Evolutionary conservation across 2,329 filamentous ascomycete genomes (phyloP), one percentile per base, ranked within the genome.

Genomic region (Gaeumannomyces sp.): DNA sequence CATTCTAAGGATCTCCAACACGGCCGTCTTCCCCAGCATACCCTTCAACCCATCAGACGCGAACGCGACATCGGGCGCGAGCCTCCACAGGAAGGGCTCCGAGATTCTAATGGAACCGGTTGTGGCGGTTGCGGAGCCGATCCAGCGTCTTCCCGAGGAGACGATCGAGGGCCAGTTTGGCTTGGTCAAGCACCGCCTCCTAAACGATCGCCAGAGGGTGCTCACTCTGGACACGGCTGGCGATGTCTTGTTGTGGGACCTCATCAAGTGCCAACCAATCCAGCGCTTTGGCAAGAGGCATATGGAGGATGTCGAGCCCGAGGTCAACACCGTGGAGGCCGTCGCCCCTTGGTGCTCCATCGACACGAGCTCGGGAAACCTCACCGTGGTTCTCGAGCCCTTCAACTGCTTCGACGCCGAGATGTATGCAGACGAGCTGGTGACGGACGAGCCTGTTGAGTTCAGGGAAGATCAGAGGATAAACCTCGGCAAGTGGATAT

Each of bases 341-440:
- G 92, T 98, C 56, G 90, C 94, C 5, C 94, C 96, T 64, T 99
- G 95, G 95, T 99, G 95, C 74, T 92, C 92, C 1, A 90, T 98
- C 64, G 93, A 99, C 72, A 93, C 94, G 27, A 89, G 94, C 70
- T 98, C 94, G 5, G 95, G 95, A 50, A 92, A 91, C 67, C 80
- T 99, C 64, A 94, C 93, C 2, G 94, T 97, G 3, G 89, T 96
- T 25, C 77, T 99, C 25, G 95, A 99, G 73, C 92, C 93, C 57
- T 96, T 95, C 72, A 96, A 96, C 70, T 97, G 93, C 74, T 99
- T 99, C 71, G 95, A 99, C 76, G 95, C 93, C 22, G 95, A 99
- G 73, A 90, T 97, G 76, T 99, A 99, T 74, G 94, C 93, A 1
- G 95, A 99, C 73, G 93, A 98, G 76, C 79, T 96, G 50, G 81